Conservation (phyloP, 2,329 filamentous ascomycete species). For the Fusarium sp. region DNA sequence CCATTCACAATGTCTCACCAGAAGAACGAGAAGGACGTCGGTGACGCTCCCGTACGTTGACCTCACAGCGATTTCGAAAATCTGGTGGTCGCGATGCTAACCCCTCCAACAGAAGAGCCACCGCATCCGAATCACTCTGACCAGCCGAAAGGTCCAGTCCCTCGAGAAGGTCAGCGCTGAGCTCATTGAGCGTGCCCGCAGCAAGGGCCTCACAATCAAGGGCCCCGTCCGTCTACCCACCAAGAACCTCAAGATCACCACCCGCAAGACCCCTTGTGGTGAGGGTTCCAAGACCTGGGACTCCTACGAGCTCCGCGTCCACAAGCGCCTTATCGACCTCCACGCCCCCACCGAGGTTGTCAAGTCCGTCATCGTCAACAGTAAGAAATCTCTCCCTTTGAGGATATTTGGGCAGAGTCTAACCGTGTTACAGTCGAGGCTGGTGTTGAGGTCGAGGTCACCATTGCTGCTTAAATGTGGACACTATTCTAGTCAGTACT, state of each 20-base stretch:
- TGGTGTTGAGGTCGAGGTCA: constrained; percentile 93
- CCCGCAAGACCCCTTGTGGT: constrained; percentile 99
- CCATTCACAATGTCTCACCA: constrained; percentile 86
- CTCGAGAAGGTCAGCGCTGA: constrained; percentile 99
- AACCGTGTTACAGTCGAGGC: constrained; percentile 70
- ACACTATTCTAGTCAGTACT: constrained; percentile 17
- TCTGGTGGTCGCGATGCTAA: constrained; percentile 24
- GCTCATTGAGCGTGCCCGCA: constrained; percentile 98
- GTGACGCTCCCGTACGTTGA: constrained; percentile 81
- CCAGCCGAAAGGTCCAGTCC: constrained; percentile 91
- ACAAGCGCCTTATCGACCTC: constrained; percentile 98
- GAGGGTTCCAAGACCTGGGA: constrained; percentile 99
- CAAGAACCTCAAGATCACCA: constrained; percentile 96
- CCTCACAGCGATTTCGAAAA: background rate
- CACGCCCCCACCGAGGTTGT: constrained; percentile 98
- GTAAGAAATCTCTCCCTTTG: constrained; percentile 16
- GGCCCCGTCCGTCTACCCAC: constrained; percentile 97
- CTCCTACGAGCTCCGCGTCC: constrained; percentile 98
- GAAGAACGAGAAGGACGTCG: constrained; percentile 94
- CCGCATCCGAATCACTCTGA: constrained; percentile 98
- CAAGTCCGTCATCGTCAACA: constrained; percentile 97
- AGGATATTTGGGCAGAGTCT: constrained; percentile 6
- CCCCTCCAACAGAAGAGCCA: constrained; percentile 78
- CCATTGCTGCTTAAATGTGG: constrained; percentile 75
- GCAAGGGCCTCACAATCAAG: constrained; percentile 98